Evolutionary conservation across 2,329 filamentous ascomycete species (phyloP), one percentile per base, ranked within the genome.

Genomic region (Aspergillus alliaceus): DNA sequence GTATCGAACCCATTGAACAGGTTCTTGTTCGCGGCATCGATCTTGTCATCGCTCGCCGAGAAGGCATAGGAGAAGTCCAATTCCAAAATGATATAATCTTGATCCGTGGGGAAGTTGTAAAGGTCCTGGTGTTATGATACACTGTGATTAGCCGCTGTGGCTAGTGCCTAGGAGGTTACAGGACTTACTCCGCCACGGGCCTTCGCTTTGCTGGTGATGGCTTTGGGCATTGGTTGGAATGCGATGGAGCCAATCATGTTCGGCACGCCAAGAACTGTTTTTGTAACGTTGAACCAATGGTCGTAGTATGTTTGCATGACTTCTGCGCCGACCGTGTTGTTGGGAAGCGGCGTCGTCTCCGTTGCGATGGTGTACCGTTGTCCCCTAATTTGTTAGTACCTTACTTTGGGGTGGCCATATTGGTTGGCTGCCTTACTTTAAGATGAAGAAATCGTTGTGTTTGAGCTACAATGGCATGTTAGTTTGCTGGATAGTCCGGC

Each of bases 31-130:
- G 74, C 75, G 6, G 71, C 61, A 22, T 79, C 77, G 53, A 80
- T 76, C 40, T 57, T 71, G 25, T 55, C 59, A 50, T 73, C 68
- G 37, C 75, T 69, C 12, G 70, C 64, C n/a, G 72, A 55, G 24
- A 70, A 63, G 1, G 60, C 58, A 55, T 79, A 79, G 11, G 74
- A 75, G 54, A 77, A 79, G 58, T 79, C 74, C 25, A 79, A 68
- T 59, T 80, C 78, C 40, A 81, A 67, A 55, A 80, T 73, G 46
- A 81, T 74, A 48, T 78, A 75, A 58, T 79, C 72, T 6, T 72
- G 69, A 25, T 70, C 68, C 2, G 69, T 70, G 40, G 77, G 74
- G 15, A 77, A 71, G 53, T 75, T 71, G 42, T 78, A 71, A 1
- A 80, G 68, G 58, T 79, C 70, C 71, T 72, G 31, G 14, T 40